These are phyloP conservation scores for Aureobasidium sp. DNA, from an alignment of 2,329 filamentous ascomycete genomes.

Conservation along the genomic window DNA sequence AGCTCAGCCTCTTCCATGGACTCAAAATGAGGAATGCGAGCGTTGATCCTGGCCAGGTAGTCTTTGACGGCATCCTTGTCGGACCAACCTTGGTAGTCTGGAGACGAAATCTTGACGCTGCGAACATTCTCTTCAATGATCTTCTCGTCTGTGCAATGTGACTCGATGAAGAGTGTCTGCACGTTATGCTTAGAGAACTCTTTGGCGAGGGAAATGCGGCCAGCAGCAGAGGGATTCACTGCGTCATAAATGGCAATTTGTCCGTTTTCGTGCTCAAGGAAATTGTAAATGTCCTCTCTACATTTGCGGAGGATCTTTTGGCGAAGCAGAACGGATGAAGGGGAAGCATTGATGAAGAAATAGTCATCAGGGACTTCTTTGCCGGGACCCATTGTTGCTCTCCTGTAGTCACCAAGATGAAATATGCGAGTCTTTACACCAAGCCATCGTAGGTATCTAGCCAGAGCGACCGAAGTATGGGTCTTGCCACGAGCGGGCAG, in stretches of 20 bases:
- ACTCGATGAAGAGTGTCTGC: conserved; percentile 93
- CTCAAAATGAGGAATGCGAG: conserved; percentile 91
- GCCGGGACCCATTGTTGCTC: conserved; percentile 78
- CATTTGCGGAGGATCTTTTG: conserved; percentile 98
- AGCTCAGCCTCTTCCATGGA: conserved; percentile 91
- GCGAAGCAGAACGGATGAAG: conserved; percentile 82
- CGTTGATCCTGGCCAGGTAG: conserved; percentile 82
- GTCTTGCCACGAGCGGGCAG: conserved; percentile 94
- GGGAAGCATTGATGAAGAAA: conserved; percentile 92
- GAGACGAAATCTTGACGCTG: conserved; percentile 95
- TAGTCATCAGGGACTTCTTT: conserved; percentile 91
- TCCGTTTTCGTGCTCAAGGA: conserved; percentile 93
- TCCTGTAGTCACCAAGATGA: conserved; percentile 91
- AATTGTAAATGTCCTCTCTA: conserved; percentile 92
- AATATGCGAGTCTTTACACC: conserved; percentile 98
- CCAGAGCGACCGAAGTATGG: conserved; percentile 93
- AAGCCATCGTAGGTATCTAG: conserved; percentile 91
- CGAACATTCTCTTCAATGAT: conserved; percentile 96
- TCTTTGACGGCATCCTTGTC: conserved; percentile 87
- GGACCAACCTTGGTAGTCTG: conserved; percentile 91
- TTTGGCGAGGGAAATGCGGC: conserved; percentile 77
- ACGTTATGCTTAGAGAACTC: conserved; percentile 98
- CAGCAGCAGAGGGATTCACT: conserved; percentile 82
- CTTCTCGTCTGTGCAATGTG: conserved; percentile 82
- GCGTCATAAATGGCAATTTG: conserved; percentile 98